A percentile compares a stretch with the other conserved stretches of the same genome.
Conservation (phyloP, 106 monocot genomes). For the Agapanthus africanus region DNA sequence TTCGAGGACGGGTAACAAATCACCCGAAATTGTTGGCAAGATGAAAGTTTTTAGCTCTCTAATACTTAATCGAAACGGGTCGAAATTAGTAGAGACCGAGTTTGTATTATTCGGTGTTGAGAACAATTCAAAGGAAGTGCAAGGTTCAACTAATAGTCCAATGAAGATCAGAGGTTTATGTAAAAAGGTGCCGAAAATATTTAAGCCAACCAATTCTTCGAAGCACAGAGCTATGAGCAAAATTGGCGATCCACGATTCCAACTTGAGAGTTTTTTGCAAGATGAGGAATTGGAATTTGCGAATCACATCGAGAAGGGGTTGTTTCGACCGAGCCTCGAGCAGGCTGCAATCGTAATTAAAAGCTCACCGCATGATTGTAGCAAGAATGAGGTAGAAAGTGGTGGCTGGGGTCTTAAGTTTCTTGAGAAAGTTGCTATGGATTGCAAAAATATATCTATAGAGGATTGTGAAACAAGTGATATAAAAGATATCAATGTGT, state of each 20-base stretch:
- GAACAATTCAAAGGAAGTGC: slow-evolving; percentile 19
- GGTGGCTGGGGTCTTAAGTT: slow-evolving; percentile 97
- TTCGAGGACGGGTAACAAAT: slow-evolving; percentile 1
- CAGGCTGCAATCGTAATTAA: slow-evolving; percentile 57
- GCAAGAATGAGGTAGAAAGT: slow-evolving; percentile 14
- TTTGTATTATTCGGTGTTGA: slow-evolving; percentile 61
- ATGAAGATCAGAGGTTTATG: slow-evolving; percentile 36
- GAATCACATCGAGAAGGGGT: slow-evolving; percentile 12
- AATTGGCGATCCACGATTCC: slow-evolving; percentile 11
- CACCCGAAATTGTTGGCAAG: slow-evolving; percentile 37
- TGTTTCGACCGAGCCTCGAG: slow-evolving; percentile 40
- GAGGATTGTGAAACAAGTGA: neutral
- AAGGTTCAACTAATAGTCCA: slow-evolving; percentile 14
- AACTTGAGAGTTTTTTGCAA: too few relatives aligned
- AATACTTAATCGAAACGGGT: slow-evolving; percentile 22
- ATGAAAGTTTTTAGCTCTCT: slow-evolving; percentile 75
- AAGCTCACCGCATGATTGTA: slow-evolving; percentile 19
- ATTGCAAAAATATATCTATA: neutral
- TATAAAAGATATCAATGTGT: slow-evolving; percentile 36
- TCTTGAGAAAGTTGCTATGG: slow-evolving; percentile 32
- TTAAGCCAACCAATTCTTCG: slow-evolving; percentile 27
- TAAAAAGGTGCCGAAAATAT: slow-evolving; percentile 28
- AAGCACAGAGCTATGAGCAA: slow-evolving; percentile 18
- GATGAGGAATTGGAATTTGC: slow-evolving; percentile 15
- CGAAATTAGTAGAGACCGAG: slow-evolving; percentile 44